Conservation (phyloP, 108 stramenopile genomes). For the Chaetoceros tenuissimus region DNA sequence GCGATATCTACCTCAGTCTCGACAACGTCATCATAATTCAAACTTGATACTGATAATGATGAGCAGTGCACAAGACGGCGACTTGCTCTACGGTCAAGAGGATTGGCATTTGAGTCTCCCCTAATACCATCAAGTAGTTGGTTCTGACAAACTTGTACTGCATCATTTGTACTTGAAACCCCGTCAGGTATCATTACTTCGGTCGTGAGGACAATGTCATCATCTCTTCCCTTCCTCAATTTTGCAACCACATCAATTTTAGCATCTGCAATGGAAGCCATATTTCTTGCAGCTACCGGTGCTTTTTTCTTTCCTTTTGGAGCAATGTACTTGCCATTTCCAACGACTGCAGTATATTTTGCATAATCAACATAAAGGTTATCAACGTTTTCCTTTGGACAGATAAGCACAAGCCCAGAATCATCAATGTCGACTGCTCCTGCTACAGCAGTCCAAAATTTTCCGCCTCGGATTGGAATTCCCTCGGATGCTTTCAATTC, state of each 20-base stretch:
- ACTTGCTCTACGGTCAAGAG: conserved; percentile 56
- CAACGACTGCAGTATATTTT: conserved; percentile 63
- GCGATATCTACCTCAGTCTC: conserved; percentile 30
- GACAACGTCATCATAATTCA: conserved; percentile 36
- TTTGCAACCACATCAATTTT: conserved; percentile 40
- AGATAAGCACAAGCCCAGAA: conserved; percentile 61
- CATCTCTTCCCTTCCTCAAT: conserved; percentile 44
- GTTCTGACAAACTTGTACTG: conserved; percentile 46
- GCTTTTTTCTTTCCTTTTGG: conserved; percentile 26
- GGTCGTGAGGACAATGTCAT: conserved; percentile 55
- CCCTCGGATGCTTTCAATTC: conserved; percentile 47
- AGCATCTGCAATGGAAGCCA: conserved; percentile 9
- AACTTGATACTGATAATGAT: conserved; percentile 53
- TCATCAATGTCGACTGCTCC: conserved; percentile 75
- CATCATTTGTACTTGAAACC: conserved; percentile 41
- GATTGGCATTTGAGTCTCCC: conserved; percentile 65
- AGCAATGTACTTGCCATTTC: conserved; percentile 51
- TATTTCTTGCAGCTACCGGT: conserved; percentile 18
- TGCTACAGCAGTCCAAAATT: conserved; percentile 69
- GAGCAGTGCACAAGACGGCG: conserved; percentile 67
- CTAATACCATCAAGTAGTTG: conserved; percentile 59
- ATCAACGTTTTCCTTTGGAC: conserved; percentile 41
- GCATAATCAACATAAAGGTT: conserved; percentile 45
- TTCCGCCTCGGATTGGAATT: conserved; percentile 66
- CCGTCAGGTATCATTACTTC: conserved; percentile 36